Conservation (phyloP, 371 early-diverging fungal species). For the Haplosporangium sp. region DNA sequence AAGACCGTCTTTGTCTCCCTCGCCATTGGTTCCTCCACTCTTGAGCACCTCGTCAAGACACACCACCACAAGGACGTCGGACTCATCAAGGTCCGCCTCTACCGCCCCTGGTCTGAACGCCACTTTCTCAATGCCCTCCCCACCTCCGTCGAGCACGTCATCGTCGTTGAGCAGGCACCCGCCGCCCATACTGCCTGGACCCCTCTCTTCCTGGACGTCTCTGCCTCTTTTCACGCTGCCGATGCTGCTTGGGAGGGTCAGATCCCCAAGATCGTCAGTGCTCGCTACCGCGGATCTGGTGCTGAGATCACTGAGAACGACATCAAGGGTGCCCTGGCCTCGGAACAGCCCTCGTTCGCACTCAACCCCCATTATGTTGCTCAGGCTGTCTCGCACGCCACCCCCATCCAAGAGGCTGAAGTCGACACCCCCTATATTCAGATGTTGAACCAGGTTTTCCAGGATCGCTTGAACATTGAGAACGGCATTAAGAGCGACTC, state of each 20-base stretch:
- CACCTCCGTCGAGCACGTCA: conserved; percentile 63
- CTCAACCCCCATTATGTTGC: conserved; percentile 52
- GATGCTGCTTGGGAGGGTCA: conserved; percentile 44
- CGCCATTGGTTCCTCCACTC: conserved; percentile 68
- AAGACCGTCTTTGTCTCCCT: conserved; percentile 70
- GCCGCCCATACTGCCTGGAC: conserved; percentile 76
- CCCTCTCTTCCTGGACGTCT: conserved; percentile 82
- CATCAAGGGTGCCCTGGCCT: conserved; percentile 58
- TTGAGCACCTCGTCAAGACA: conserved; percentile 54
- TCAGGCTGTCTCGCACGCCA: conserved; percentile 17
- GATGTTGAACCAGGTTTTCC: conserved; percentile 83
- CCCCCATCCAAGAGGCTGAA: conserved; percentile 36
- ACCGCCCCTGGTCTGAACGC: conserved; percentile 72
- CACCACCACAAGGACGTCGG: conserved; percentile 61
- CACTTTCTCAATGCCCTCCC: conserved; percentile 70
- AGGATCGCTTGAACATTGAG: conserved; percentile 80
- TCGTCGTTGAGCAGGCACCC: conserved; percentile 77
- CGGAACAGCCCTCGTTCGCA: conserved; percentile 53
- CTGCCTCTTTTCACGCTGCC: conserved; percentile 71
- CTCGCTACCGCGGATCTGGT: conserved; percentile 64
- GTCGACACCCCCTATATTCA: conserved; percentile 82
- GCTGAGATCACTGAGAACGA: conserved; percentile 58
- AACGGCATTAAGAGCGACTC: conserved; percentile 69
- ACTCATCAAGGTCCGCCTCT: conserved; percentile 70
- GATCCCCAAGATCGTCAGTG: conserved; percentile 61